phyloP scores from a whole-genome alignment of 108 stramenopile species.

The Epithemia pelagica region DNA sequence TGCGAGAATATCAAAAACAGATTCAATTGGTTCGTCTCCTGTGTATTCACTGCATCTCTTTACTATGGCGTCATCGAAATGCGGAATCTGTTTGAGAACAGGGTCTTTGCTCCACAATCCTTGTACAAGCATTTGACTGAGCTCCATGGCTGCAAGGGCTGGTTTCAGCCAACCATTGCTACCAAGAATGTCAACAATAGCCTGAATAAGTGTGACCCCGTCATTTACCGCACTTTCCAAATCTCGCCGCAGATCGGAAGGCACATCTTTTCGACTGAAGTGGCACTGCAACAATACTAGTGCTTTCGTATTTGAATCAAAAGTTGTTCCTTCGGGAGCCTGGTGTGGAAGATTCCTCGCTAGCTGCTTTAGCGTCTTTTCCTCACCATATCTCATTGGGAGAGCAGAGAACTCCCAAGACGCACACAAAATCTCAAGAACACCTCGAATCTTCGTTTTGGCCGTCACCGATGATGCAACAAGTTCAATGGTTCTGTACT shows the following conservation, averaged over 20 bases:
- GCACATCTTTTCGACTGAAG: conserved; percentile 74
- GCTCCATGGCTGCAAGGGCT: conserved; percentile 97
- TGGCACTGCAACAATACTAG: conserved; percentile 89
- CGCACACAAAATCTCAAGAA: conserved; percentile 93
- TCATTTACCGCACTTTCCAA: conserved; percentile 73
- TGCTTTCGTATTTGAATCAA: conserved; percentile 88
- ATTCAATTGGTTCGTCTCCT: conserved; percentile 76
- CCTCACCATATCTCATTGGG: conserved; percentile 90
- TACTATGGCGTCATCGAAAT: conserved; percentile 91
- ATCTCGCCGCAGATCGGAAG: conserved; percentile 79
- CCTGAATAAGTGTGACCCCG: conserved; percentile 80
- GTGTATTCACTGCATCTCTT: conserved; percentile 57
- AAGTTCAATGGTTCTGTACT: conserved; percentile 96
- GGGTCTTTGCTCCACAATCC: conserved; percentile 94
- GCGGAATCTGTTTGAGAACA: conserved; percentile 87
- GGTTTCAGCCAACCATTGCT: conserved; percentile 97
- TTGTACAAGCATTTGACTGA: conserved; percentile 98
- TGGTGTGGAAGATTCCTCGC: conserved; percentile 76
- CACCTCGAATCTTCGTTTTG: conserved; percentile 88
- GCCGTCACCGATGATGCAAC: conserved; percentile 92
- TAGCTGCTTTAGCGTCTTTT: conserved; percentile 77
- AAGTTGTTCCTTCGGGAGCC: conserved; percentile 60
- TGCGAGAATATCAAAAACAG: conserved; percentile 88
- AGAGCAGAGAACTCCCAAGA: conserved; percentile 85
- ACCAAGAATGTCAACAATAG: conserved; percentile 97